Conservation (phyloP, 257 asterid species). For the Datura wrightii region DNA sequence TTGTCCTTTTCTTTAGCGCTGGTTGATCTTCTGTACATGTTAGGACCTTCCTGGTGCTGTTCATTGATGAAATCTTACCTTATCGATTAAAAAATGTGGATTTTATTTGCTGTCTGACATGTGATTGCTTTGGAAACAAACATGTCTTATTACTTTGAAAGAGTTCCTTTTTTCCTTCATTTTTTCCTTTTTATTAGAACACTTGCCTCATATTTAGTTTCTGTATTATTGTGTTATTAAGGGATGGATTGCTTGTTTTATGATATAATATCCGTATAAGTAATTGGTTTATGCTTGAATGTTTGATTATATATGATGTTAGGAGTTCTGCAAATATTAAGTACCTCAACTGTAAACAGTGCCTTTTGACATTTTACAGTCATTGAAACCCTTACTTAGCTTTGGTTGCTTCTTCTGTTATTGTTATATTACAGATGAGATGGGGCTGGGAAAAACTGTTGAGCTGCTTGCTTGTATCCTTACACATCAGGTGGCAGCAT, state of each 20-base stretch:
- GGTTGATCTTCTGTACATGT: conserved; percentile 12
- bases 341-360: conserved; percentile 10
- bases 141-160: not conserved
- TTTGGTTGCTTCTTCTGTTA: conserved; percentile 41
- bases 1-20: not conserved
- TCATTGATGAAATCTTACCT: conserved; percentile 16
- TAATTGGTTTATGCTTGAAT: not conserved
- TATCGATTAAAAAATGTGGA: not conserved
- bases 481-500: conserved; percentile 72
- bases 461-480: conserved; percentile 90
- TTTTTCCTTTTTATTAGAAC: not conserved
- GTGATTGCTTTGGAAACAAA: conserved; percentile 13
- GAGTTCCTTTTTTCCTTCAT: not conserved
- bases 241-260: not conserved
- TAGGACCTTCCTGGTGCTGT: not conserved
- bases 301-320: not conserved
- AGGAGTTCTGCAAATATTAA: not conserved
- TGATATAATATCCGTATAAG: not conserved
- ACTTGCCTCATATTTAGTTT: not conserved
- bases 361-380: conserved; percentile 14
- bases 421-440: conserved; percentile 72
- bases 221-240: not conserved
- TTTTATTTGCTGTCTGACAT: conserved; percentile 1
- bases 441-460: conserved; percentile 98
- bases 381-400: conserved; percentile 26